phyloP scores from a whole-genome alignment of 345 rosid species.

The Salix suchowensis region DNA sequence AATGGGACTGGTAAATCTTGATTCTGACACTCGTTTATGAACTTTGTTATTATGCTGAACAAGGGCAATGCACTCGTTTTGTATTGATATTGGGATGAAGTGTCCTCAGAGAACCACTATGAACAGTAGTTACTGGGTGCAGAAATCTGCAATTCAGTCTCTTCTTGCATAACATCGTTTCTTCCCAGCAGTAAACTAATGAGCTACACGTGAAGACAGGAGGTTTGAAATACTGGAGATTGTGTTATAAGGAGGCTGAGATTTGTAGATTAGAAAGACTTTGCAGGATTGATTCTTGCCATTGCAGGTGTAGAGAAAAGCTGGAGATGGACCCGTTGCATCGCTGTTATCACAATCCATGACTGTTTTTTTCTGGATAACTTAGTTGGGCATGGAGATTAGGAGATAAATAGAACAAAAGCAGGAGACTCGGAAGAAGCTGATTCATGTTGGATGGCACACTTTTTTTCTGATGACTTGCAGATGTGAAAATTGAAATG shows the following conservation, averaged over 20 bases:
- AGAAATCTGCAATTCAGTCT: neutral
- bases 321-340: constrained; percentile 24
- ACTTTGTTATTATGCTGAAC: neutral
- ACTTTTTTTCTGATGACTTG: neutral
- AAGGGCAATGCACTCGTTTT: neutral
- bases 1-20: neutral
- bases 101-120: neutral
- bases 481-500: neutral
- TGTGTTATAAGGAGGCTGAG: constrained; percentile 35
- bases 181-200: neutral
- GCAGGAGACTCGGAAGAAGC: constrained; percentile 3
- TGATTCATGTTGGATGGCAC: constrained; percentile 10
- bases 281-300: constrained; percentile 24
- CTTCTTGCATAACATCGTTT: neutral
- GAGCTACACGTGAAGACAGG: constrained; percentile 13
- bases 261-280: constrained; percentile 20
- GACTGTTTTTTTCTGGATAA: constrained; percentile 23
- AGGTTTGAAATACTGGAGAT: constrained; percentile 32
- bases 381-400: constrained; percentile 21
- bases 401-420: constrained; percentile 8
- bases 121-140: neutral
- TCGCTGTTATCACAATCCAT: constrained; percentile 2
- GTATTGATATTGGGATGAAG: neutral
- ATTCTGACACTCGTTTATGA: neutral
- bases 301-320: constrained; percentile 34